phyloP scores from a whole-genome alignment of 441 rosid genomes.

The Oxalis stricta region DNA sequence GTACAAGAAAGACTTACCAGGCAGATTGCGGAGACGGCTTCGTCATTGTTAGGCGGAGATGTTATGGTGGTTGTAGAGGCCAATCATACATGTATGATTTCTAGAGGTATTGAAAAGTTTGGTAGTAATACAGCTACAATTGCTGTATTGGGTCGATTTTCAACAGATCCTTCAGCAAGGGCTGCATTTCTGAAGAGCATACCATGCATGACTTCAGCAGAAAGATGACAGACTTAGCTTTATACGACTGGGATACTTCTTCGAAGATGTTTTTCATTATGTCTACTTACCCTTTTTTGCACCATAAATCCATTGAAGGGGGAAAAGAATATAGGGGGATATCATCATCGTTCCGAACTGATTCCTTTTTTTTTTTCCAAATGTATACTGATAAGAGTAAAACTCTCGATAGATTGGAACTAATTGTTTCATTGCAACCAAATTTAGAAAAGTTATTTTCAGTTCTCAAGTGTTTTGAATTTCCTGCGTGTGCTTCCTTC shows the following conservation, averaged over 20 bases:
- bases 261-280: neutral
- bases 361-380: neutral
- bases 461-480: too few relatives aligned
- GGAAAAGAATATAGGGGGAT: conserved; percentile 4
- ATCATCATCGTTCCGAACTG: conserved; percentile 6
- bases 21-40: conserved; percentile 74
- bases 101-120: conserved; percentile 83
- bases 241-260: neutral
- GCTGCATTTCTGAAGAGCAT: conserved; percentile 49
- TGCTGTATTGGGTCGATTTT: conserved; percentile 74
- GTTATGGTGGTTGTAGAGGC: conserved; percentile 90
- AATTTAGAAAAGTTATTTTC: neutral
- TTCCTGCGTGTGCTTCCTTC: too few relatives aligned
- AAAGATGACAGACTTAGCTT: conserved; percentile 8
- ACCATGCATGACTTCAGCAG: conserved; percentile 15
- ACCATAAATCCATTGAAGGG: conserved; percentile 6
- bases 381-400: neutral
- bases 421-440: neutral
- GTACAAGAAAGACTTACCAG: conserved; percentile 89
- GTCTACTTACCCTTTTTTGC: neutral
- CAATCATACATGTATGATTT: conserved; percentile 82
- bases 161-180: conserved; percentile 44
- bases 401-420: neutral
- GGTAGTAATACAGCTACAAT: conserved; percentile 82
- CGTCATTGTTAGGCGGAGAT: conserved; percentile 59